Evolutionary conservation across 2,329 filamentous ascomycete genomes (phyloP), one percentile per base, ranked within the genome.

Genomic region (Penicillium sclerotiorum): DNA sequence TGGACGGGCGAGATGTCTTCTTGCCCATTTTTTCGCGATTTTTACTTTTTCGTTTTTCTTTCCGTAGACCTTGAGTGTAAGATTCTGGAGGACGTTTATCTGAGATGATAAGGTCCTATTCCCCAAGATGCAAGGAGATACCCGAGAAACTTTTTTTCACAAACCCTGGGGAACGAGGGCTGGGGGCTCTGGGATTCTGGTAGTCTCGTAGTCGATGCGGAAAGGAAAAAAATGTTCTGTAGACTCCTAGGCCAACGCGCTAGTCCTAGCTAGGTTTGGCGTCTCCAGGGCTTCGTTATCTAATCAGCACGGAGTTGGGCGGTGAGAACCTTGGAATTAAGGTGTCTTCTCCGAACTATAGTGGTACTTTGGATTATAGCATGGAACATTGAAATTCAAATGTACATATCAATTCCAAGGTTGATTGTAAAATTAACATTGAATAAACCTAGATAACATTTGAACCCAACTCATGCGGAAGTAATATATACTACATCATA

Each of bases 21-120:
- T 76, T 76, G 59, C 66, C 73, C 76, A 78, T 78, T 62, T 66
- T 57, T 49, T n/a, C n/a, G n/a, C n/a, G n/a, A n/a, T n/a, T n/a
- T n/a, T n/a, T n/a, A n/a, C n/a, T n/a, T 57, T 45, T 47, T 23
- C 38, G 70, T 59, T 50, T 51, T 51, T 51, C 15, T 21, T 38
- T 45, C 28, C 39, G 8, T 39, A 39, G 36, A 13, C 27, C 17
- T 30, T 43, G 22, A 25, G 18, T 38, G 35, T 3, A 20, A 12
- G n/a, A 20, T 38, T 35, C 28, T n/a, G n/a, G n/a, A n/a, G 28
- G 13, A 37, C 13, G 8, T 36, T 37, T 18, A 28, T 36, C 32
- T 22, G 5, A 8, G 17, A 13, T 43, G 11, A 33, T 20, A 40
- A 37, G 12, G 23, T 45, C 12, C n/a, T 13, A 20, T 36, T 45